These are phyloP conservation scores for Sarocladium brachiariae DNA, from an alignment of 2,329 filamentous ascomycete species.

Conservation along the genomic window DNA sequence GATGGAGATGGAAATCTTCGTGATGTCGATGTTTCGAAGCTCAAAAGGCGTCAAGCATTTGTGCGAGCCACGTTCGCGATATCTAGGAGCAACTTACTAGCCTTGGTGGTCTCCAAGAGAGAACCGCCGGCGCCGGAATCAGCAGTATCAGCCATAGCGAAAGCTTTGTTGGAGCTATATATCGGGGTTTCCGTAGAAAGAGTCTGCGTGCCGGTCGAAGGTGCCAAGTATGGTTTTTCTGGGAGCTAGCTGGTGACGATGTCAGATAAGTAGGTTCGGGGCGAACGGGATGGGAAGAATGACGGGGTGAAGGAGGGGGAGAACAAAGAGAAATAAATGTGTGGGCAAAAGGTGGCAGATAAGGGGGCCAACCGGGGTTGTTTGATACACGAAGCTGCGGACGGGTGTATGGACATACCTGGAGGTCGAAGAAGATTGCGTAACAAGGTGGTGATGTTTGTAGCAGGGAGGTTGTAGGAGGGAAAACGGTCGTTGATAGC, in stretches of 20 bases:
- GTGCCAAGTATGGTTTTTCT: neutral
- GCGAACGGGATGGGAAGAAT: neutral
- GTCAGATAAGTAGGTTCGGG: neutral
- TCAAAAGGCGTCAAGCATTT: no score
- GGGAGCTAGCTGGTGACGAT: neutral
- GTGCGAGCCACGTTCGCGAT: no score
- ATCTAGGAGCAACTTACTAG: conserved; percentile 41
- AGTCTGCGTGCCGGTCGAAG: neutral
- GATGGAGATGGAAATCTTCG: neutral
- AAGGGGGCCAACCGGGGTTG: neutral
- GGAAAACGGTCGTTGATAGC: neutral
- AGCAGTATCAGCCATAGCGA: conserved; percentile 28
- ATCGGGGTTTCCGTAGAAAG: neutral
- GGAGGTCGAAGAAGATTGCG: neutral
- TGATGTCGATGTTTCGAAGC: no score
- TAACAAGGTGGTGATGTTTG: conserved; percentile 2
- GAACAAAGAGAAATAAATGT: neutral
- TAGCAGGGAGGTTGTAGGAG: neutral
- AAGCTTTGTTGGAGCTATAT: neutral
- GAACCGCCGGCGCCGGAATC: conserved; percentile 43
- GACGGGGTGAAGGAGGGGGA: neutral
- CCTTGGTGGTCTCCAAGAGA: conserved; percentile 40
- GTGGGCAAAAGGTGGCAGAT: neutral
- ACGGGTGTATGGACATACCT: neutral
- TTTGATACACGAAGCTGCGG: neutral